Conservation (phyloP, 2,329 filamentous ascomycete species). For the Parascedosporium putredinis region DNA sequence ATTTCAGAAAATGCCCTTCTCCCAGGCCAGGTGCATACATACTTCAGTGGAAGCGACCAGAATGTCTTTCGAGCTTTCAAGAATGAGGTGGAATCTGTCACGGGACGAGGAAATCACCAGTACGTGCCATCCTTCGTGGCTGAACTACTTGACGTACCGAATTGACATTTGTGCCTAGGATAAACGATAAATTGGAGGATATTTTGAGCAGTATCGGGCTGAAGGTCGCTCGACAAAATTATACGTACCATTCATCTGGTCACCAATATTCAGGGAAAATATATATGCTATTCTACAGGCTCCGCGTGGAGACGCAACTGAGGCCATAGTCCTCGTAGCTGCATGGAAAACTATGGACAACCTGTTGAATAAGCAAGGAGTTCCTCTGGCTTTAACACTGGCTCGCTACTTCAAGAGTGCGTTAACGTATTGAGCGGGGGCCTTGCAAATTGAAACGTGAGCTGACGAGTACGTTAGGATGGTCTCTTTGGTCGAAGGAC, state of each 20-base stretch:
- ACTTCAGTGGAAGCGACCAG: constrained; percentile 93
- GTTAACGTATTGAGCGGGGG: constrained; percentile 15
- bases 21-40: constrained; percentile 93
- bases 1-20: constrained; percentile 95
- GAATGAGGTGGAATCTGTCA: constrained; percentile 64
- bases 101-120: constrained; percentile 41
- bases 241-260: constrained; percentile 72
- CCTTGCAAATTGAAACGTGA: neutral
- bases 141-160: neutral
- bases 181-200: constrained; percentile 61
- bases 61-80: constrained; percentile 86
- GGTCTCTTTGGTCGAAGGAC: constrained; percentile 98
- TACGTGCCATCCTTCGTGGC: constrained; percentile 21
- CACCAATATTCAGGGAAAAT: constrained; percentile 69
- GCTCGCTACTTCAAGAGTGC: constrained; percentile 86
- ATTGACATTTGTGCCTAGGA: constrained; percentile 24
- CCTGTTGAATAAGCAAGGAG: constrained; percentile 73
- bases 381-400: constrained; percentile 75
- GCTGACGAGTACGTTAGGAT: constrained; percentile 39
- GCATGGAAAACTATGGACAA: constrained; percentile 77
- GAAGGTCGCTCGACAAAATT: constrained; percentile 81
- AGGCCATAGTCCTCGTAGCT: constrained; percentile 87
- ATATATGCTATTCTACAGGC: constrained; percentile 89
- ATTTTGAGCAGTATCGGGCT: constrained; percentile 72
- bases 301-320: constrained; percentile 88